Conservation (phyloP, 169 alveolate species). For the Plasmodium relictum region DNA sequence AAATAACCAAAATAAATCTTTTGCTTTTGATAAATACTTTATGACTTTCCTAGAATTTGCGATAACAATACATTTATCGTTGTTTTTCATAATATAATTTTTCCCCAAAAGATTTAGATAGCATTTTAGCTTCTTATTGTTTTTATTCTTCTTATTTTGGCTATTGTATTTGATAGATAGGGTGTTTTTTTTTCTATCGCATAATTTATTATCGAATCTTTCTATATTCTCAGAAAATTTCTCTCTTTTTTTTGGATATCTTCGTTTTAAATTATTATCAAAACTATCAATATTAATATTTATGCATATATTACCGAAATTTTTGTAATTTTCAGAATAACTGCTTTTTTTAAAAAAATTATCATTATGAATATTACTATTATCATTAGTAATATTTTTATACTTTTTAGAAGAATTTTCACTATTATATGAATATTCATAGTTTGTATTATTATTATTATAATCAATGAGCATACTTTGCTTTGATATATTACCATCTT, state of each 20-base stretch:
- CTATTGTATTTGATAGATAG: too few relatives aligned
- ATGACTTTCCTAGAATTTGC: constrained; percentile 70
- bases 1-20: constrained; percentile 68
- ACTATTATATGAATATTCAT: too few relatives aligned
- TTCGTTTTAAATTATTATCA: constrained; percentile 7
- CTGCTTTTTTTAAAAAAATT: too few relatives aligned
- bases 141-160: neutral
- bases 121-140: constrained; percentile 23
- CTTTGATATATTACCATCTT: too few relatives aligned
- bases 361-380: neutral
- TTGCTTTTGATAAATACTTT: constrained; percentile 72
- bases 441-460: neutral
- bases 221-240: constrained; percentile 12
- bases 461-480: neutral
- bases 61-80: constrained; percentile 68
- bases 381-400: neutral
- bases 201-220: constrained; percentile 5
- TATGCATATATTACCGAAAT: constrained; percentile 4
- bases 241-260: neutral
- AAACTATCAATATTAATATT: neutral
- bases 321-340: neutral
- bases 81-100: constrained; percentile 37
- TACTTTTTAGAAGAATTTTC: neutral
- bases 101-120: constrained; percentile 60
- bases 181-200: too few relatives aligned